Evolutionary conservation across 1,284 basidiomycete genomes (phyloP), one percentile per base, ranked within the genome.

Genomic region (Ustilago loliicola): DNA sequence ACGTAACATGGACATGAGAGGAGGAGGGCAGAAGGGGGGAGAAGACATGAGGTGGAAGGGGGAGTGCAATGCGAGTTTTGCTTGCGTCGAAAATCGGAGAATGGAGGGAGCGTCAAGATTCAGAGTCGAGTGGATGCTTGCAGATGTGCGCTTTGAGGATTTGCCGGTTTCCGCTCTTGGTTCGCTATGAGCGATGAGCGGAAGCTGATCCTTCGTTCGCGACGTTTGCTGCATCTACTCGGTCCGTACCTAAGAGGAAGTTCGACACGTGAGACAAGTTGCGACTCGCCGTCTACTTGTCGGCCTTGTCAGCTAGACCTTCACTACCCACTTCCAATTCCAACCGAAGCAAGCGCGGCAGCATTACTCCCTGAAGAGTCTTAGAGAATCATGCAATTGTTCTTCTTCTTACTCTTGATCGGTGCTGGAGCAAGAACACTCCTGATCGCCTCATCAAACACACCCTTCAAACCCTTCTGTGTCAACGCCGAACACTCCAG

Each of bases 401-500:
- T 84, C 75, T 82, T 80, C 72, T 85, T 86, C 72, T 81, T 80
- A 23, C 69, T 73, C 75, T 82, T 83, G 38, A 85, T 65, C 25
- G 83, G 85, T 30, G 83, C 76, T 0, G 84, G 84, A 11, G 83
- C 82, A 21, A 84, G 50, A 11, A 85, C 84, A 55, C 82, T 80
- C 25, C 83, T 66, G 51, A 85, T 86, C 23, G 84, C 85, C 62
- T 86, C 85, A 53, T 86, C 84, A 62, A 86, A 86, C 8, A 86
- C 84, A 34, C 83, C 83, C 73, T 86, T 86, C 48, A 86, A 61
- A 0, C 84, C 96, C 88, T 98, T 96, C 89, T 99, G 97, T 52
- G 97, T 98, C 83, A 99, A 89, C 48, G 97, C 97, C 29, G 95
- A 97, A 87, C 96, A 98, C 88, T 99, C 96, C 68, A 98, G 88